Evolutionary conservation across 179 eudicot genomes (phyloP).

Genomic region (Carnegiea gigantea): DNA sequence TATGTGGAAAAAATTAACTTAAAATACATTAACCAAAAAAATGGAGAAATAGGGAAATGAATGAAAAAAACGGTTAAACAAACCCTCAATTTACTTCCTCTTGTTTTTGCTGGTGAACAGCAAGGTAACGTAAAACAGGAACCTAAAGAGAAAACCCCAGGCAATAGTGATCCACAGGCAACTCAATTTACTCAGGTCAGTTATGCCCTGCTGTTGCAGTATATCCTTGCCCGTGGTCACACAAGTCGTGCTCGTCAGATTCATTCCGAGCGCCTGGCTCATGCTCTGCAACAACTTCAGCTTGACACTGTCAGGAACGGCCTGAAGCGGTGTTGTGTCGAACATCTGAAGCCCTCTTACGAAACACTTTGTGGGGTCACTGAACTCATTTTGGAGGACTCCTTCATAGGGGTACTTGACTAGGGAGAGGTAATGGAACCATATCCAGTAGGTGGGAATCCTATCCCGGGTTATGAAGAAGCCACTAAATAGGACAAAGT

Average conservation of each 20-base stretch:
- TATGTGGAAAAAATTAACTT: background rate
- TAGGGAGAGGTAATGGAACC: slow-evolving; percentile 79
- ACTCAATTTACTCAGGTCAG: slow-evolving; percentile 59
- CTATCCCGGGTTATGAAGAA: slow-evolving; percentile 70
- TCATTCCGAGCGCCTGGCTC: slow-evolving; percentile 53
- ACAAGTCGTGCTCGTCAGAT: slow-evolving; percentile 57
- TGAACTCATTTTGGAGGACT: slow-evolving; percentile 66
- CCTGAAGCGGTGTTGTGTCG: slow-evolving; percentile 56
- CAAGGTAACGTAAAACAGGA: slow-evolving; percentile 64
- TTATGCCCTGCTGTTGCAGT: slow-evolving; percentile 57
- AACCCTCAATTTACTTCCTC: slow-evolving; percentile 35
- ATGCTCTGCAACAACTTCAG: slow-evolving; percentile 45
- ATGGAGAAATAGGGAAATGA: background rate
- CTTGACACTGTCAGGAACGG: slow-evolving; percentile 47
- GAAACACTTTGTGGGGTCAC: slow-evolving; percentile 53
- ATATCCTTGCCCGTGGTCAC: slow-evolving; percentile 59
- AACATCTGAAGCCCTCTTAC: slow-evolving; percentile 73
- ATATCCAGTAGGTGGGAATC: slow-evolving; percentile 69
- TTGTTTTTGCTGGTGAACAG: slow-evolving; percentile 77
- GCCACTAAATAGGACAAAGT: slow-evolving; percentile 78
- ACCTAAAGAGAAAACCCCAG: slow-evolving; percentile 69
- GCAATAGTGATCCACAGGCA: slow-evolving; percentile 70
- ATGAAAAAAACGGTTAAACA: background rate
- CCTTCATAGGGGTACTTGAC: slow-evolving; percentile 80
- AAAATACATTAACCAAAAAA: background rate